These are phyloP conservation scores for Neonectria faginata DNA, from an alignment of 2,329 filamentous ascomycete species.

Conservation along the genomic window DNA sequence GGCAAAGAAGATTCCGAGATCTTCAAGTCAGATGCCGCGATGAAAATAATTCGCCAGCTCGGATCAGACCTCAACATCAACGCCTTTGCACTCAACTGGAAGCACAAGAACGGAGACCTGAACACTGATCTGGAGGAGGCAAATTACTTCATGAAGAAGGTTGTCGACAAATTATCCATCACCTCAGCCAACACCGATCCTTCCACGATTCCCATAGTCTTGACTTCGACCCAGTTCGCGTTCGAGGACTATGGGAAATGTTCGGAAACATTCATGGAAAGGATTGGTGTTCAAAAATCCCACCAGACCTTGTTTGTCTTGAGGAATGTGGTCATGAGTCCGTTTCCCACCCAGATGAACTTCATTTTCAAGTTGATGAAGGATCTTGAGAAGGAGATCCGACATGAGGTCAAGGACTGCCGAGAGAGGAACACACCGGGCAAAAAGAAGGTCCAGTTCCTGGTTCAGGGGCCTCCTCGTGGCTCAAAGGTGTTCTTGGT, in stretches of 20 bases:
- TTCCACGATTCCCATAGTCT: constrained; percentile 55
- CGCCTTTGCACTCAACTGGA: constrained; percentile 58
- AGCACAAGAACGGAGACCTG: constrained; percentile 50
- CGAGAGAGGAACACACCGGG: constrained; percentile 52
- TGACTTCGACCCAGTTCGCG: constrained; percentile 59
- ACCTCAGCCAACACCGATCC: constrained; percentile 54
- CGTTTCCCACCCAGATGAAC: constrained; percentile 54
- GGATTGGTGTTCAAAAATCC: constrained; percentile 51
- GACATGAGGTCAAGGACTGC: constrained; percentile 46
- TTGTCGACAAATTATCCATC: constrained; percentile 57
- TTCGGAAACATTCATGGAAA: constrained; percentile 54
- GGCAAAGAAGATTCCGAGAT: constrained; percentile 52
- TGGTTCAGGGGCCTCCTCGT: constrained; percentile 50
- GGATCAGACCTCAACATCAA: constrained; percentile 63
- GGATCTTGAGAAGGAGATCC: constrained; percentile 48
- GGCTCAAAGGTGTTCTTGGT: constrained; percentile 52
- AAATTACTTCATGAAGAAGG: constrained; percentile 60
- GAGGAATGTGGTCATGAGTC: constrained; percentile 62
- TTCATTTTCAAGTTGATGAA: constrained; percentile 54
- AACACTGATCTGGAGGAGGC: constrained; percentile 60
- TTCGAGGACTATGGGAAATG: constrained; percentile 56
- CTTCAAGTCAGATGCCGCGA: constrained; percentile 49
- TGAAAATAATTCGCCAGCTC: constrained; percentile 54
- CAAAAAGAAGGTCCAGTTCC: constrained; percentile 52
- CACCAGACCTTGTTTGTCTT: constrained; percentile 56